Evolutionary conservation across 2,329 filamentous ascomycete genomes (phyloP).

Genomic region (Aotearoamyces nothofagi): DNA sequence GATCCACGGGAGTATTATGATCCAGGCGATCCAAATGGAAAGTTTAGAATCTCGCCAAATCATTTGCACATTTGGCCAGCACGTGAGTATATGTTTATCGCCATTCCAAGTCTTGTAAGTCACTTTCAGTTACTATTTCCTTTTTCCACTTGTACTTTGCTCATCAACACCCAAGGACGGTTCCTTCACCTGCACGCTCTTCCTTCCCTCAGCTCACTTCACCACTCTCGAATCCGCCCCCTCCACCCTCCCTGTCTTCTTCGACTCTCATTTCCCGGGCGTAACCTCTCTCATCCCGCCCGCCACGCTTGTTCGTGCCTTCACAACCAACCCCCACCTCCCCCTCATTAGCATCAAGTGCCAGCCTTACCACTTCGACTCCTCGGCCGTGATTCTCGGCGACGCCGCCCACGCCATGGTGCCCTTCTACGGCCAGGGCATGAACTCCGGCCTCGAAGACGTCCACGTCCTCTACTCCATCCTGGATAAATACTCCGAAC

Average conservation of each 20-base stretch:
- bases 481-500: constrained; percentile 50
- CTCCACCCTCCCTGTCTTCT: constrained; percentile 51
- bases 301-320: constrained; percentile 56
- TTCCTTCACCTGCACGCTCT: constrained; percentile 89
- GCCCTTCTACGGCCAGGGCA: constrained; percentile 94
- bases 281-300: constrained; percentile 59
- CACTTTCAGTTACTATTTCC: background rate
- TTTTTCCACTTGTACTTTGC: constrained; percentile 1
- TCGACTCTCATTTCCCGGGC: constrained; percentile 74
- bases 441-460: constrained; percentile 94
- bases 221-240: constrained; percentile 48
- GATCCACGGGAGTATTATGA: constrained; percentile 27
- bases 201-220: constrained; percentile 62
- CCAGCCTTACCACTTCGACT: constrained; percentile 67
- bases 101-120: constrained; percentile 58
- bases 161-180: constrained; percentile 47
- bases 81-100: constrained; percentile 94
- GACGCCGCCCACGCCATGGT: constrained; percentile 97
- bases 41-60: constrained; percentile 74
- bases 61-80: constrained; percentile 97
- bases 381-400: constrained; percentile 70
- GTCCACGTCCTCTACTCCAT: constrained; percentile 75
- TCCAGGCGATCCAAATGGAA: constrained; percentile 21
- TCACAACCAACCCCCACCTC: constrained; percentile 70
- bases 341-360: constrained; percentile 92